These are phyloP conservation scores for Hemileccinum impolitum DNA, from an alignment of 768 basidiomycete genomes.

Conservation along the genomic window DNA sequence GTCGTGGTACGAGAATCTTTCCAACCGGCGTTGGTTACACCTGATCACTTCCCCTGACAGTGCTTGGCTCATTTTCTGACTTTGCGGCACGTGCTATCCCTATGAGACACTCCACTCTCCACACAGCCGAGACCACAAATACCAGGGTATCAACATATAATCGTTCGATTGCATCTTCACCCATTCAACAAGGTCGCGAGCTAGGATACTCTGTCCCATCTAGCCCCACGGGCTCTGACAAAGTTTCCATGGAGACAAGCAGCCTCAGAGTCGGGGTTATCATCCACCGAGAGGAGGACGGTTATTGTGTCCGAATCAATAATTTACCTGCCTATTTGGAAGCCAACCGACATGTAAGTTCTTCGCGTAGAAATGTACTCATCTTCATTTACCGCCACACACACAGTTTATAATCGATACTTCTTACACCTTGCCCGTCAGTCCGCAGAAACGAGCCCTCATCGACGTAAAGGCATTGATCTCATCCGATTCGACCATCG, in stretches of 20 bases:
- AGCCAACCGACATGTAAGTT: conserved; percentile 70
- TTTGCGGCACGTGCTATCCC: conserved; percentile 38
- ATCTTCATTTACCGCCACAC: conserved; percentile 13
- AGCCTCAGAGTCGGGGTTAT: conserved; percentile 65
- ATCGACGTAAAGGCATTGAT: conserved; percentile 84
- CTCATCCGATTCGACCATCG: conserved; percentile 78
- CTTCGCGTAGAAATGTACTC: background rate
- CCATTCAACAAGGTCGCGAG: conserved; percentile 27
- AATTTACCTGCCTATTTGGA: conserved; percentile 76
- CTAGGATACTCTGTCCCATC: conserved; percentile 39
- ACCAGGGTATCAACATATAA: conserved; percentile 12
- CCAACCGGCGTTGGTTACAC: background rate
- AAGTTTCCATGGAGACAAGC: conserved; percentile 33
- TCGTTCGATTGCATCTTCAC: conserved; percentile 14
- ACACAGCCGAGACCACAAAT: conserved; percentile 19
- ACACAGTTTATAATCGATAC: conserved; percentile 46
- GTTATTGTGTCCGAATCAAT: conserved; percentile 69
- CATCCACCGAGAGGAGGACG: conserved; percentile 50
- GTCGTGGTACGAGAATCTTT: conserved; percentile 38
- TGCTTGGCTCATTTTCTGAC: conserved; percentile 44
- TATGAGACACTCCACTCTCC: conserved; percentile 58
- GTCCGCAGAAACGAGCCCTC: conserved; percentile 59
- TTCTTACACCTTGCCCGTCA: conserved; percentile 52
- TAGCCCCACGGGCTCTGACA: conserved; percentile 42
- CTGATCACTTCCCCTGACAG: conserved; percentile 25